Percentiles rank a stretch among this genome's conserved stretches.
Evolutionary conservation across 192 early-diverging fungal species (phyloP).

Genomic region (Phycomyces blakesleeanus): DNA sequence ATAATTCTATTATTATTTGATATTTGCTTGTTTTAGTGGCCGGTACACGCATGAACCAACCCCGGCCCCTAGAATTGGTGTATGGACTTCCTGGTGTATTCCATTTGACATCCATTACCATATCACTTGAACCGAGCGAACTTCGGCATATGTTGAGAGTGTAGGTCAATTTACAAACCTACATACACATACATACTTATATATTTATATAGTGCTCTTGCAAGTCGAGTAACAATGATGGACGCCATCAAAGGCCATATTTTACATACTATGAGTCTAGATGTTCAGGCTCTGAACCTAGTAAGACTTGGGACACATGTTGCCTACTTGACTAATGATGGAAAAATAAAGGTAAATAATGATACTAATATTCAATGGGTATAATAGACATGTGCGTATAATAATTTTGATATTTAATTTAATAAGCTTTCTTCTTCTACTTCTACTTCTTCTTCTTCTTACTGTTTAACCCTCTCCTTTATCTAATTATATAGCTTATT

Average conservation of each 20-base stretch:
- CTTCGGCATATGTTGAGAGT: not conserved
- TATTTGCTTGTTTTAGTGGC: not conserved
- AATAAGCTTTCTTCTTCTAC: too few relatives aligned
- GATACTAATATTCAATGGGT: too few relatives aligned
- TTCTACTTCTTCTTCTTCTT: too few relatives aligned
- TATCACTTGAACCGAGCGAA: not conserved
- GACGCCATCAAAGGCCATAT: not conserved
- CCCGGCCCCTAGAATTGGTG: not conserved
- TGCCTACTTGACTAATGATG: not conserved
- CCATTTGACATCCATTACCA: not conserved
- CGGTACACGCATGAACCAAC: not conserved
- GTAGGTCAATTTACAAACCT: not conserved
- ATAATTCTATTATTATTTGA: too few relatives aligned
- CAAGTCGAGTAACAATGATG: not conserved
- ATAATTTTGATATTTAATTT: too few relatives aligned
- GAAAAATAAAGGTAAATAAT: not conserved
- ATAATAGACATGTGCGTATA: too few relatives aligned
- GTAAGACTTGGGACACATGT: not conserved
- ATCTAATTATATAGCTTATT: too few relatives aligned
- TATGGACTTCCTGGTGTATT: not conserved
- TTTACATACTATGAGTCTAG: not conserved
- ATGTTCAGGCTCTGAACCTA: not conserved
- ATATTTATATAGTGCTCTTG: not conserved
- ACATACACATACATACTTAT: not conserved
- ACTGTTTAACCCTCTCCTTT: too few relatives aligned